Percentiles rank a stretch among this genome's conserved stretches.
These are phyloP conservation scores for Macrolepiota dolichaula DNA, from an alignment of 768 basidiomycete species.

Conservation along the genomic window DNA sequence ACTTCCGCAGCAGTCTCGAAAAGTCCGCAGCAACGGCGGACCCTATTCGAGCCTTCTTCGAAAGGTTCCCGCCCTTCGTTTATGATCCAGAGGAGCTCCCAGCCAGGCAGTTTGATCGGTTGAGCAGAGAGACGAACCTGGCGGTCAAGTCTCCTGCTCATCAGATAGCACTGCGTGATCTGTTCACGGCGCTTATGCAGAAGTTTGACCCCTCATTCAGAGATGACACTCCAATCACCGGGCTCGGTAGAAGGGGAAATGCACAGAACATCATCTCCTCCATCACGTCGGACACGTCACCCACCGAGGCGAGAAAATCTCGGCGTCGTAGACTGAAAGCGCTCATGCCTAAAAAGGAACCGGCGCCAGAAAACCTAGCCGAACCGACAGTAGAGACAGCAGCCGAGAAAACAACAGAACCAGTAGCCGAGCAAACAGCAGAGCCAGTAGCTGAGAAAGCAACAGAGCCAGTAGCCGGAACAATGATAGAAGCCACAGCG, in stretches of 20 bases:
- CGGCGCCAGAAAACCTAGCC: too few species aligned
- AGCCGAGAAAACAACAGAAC: neutral
- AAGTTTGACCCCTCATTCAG: conserved; percentile 26
- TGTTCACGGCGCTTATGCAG: conserved; percentile 25
- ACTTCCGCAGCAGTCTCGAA: neutral
- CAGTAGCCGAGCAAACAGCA: neutral
- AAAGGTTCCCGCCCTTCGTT: conserved; percentile 11
- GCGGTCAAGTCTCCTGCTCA: neutral
- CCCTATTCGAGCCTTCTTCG: conserved; percentile 15
- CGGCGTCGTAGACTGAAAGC: too few species aligned
- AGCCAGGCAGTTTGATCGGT: conserved; percentile 22
- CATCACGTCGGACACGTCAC: too few species aligned
- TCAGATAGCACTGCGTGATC: conserved; percentile 16
- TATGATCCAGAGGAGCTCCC: conserved; percentile 17
- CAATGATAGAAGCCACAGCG: neutral
- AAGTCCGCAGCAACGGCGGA: neutral
- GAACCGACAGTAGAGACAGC: too few species aligned
- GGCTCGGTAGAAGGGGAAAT: neutral
- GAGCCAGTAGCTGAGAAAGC: too few species aligned
- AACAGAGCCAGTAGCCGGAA: neutral
- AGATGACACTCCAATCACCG: too few species aligned
- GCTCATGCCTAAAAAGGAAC: too few species aligned
- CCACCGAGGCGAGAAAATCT: too few species aligned
- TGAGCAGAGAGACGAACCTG: conserved; percentile 20
- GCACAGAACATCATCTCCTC: neutral